Conservation (phyloP, 2,329 filamentous ascomycete genomes). For the Clonostachys rhizophaga region DNA sequence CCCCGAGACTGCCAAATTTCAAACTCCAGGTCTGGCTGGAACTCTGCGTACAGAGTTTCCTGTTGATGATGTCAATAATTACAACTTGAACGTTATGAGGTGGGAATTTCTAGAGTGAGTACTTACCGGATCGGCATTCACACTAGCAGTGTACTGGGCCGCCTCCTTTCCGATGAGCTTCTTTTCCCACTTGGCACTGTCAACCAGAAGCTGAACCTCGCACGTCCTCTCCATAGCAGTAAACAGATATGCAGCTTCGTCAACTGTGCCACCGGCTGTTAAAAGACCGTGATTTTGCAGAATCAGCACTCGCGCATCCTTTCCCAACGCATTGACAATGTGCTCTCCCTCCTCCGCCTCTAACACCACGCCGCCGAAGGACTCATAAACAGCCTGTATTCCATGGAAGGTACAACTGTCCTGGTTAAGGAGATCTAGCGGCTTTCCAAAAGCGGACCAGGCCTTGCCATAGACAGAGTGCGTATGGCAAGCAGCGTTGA, state of each 20-base stretch:
- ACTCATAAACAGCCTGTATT: slow-evolving; percentile 53
- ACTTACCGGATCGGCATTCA: slow-evolving; percentile 20
- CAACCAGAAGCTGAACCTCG: slow-evolving; percentile 23
- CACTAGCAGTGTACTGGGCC: slow-evolving; percentile 29
- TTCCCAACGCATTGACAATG: slow-evolving; percentile 53
- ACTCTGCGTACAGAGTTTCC: slow-evolving; percentile 23
- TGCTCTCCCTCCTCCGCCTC: slow-evolving; percentile 53
- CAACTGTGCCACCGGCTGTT: slow-evolving; percentile 59
- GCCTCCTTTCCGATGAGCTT: slow-evolving; percentile 26
- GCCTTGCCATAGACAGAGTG: slow-evolving; percentile 56
- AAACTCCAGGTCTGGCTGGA: slow-evolving; percentile 26
- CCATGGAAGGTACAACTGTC: slow-evolving; percentile 53
- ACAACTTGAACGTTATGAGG: no score
- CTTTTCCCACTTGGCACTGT: slow-evolving; percentile 16
- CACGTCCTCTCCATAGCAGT: slow-evolving; percentile 28
- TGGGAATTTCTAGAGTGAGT: not conserved
- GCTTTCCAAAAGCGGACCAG: slow-evolving; percentile 53
- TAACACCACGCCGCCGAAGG: slow-evolving; percentile 60
- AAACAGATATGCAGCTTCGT: slow-evolving; percentile 63
- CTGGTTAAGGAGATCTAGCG: slow-evolving; percentile 58
- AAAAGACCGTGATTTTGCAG: slow-evolving; percentile 62
- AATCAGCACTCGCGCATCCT: slow-evolving; percentile 45
- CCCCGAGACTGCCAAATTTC: slow-evolving; percentile 22
- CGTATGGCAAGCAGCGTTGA: slow-evolving; percentile 56
- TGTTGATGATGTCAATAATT: no score